These are phyloP conservation scores for Trametes pubescens DNA, from an alignment of 1,284 basidiomycete species.

Conservation along the genomic window DNA sequence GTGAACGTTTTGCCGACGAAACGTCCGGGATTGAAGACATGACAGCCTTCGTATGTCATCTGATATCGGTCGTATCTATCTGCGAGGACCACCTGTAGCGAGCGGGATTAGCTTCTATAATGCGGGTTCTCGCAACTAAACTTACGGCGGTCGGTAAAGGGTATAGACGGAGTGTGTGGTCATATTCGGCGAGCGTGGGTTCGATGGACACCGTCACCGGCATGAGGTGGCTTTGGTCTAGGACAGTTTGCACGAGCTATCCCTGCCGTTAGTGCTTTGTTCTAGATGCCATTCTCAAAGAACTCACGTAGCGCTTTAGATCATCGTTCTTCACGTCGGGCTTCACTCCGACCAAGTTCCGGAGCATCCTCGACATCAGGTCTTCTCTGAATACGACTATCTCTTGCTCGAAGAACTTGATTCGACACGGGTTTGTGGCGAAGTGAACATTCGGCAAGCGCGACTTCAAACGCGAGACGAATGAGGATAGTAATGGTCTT, in stretches of 20 bases:
- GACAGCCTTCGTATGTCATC: slow-evolving; percentile 97
- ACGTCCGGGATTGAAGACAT: slow-evolving; percentile 97
- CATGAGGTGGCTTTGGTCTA: slow-evolving; percentile 92
- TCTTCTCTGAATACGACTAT: slow-evolving; percentile 96
- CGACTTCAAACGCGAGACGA: slow-evolving; percentile 72
- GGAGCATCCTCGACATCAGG: slow-evolving; percentile 91
- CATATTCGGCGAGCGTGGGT: slow-evolving; percentile 91
- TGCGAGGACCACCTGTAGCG: slow-evolving; percentile 85
- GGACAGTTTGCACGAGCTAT: slow-evolving; percentile 91
- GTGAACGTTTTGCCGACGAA: slow-evolving; percentile 82
- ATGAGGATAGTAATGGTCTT: slow-evolving; percentile 77
- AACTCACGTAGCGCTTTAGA: slow-evolving; percentile 85
- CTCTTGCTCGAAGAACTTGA: slow-evolving; percentile 97
- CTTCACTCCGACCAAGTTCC: slow-evolving; percentile 90
- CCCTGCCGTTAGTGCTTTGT: background rate
- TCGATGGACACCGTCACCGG: slow-evolving; percentile 87
- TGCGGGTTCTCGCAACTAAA: slow-evolving; percentile 12
- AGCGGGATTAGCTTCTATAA: slow-evolving; percentile 16
- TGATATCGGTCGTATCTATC: slow-evolving; percentile 98
- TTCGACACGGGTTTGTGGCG: slow-evolving; percentile 91
- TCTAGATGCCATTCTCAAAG: background rate
- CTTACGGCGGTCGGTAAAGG: slow-evolving; percentile 92
- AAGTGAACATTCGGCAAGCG: slow-evolving; percentile 85
- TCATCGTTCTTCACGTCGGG: slow-evolving; percentile 77
- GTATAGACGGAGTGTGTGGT: slow-evolving; percentile 93